A percentile compares a stretch with the other conserved stretches of the same genome.
These are phyloP conservation scores for Colletotrichum chrysophilum DNA, from an alignment of 2,329 filamentous ascomycete genomes.

Conservation along the genomic window DNA sequence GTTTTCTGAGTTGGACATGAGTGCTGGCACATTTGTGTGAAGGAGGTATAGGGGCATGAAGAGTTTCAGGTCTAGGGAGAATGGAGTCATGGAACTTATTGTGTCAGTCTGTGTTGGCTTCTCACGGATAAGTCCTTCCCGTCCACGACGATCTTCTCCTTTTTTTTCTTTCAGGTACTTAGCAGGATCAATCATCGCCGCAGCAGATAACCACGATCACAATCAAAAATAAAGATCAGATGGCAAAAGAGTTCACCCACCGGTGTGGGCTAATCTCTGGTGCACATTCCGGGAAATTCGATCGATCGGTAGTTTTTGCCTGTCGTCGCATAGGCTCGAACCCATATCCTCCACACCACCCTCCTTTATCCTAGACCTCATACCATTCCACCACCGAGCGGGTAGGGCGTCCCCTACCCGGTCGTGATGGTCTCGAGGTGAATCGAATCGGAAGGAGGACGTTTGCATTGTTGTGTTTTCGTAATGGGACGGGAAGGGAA, in stretches of 20 bases:
- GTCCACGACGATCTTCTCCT: neutral
- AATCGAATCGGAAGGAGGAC: neutral
- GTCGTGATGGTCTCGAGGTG: neutral
- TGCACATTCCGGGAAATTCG: neutral
- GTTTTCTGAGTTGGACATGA: neutral
- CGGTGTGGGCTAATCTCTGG: neutral
- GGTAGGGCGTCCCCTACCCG: neutral
- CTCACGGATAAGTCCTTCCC: neutral
- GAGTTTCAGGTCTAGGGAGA: rapidly evolving
- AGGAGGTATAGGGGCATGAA: rapidly evolving
- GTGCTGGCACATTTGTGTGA: neutral
- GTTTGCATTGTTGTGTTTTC: neutral
- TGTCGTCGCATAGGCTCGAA: neutral
- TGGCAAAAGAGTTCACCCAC: neutral
- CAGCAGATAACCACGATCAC: neutral
- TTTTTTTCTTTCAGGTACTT: neutral
- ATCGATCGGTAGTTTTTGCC: neutral
- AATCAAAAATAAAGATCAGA: neutral
- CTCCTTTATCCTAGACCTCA: neutral
- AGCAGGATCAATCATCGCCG: neutral
- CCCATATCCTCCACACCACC: neutral
- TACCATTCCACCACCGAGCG: neutral
- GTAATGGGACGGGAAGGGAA: neutral
- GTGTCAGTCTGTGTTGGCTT: neutral
- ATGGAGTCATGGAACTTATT: neutral